phyloP scores from a whole-genome alignment of 768 basidiomycete genomes.

The Pulveroboletus sp. region DNA sequence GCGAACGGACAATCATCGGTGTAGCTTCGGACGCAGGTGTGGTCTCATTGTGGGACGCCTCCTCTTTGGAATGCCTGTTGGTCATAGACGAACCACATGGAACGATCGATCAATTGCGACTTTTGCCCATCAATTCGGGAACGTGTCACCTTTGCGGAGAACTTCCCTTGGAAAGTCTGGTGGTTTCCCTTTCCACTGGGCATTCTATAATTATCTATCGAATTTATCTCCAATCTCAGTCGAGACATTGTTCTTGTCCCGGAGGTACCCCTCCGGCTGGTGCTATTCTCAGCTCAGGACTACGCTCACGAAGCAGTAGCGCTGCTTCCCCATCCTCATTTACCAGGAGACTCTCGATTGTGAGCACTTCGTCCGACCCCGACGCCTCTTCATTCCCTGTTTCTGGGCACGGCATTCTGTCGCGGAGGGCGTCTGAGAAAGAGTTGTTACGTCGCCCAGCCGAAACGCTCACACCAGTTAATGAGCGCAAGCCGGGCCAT shows the following conservation, averaged over 20 bases:
- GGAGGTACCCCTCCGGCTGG: constrained; percentile 43
- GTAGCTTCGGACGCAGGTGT: constrained; percentile 62
- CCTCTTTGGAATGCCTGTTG: constrained; percentile 59
- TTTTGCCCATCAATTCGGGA: constrained; percentile 51
- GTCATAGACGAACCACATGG: constrained; percentile 60
- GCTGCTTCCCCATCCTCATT: constrained; percentile 44
- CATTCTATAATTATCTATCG: constrained; percentile 64
- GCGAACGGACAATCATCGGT: constrained; percentile 50
- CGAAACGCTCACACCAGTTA: constrained; percentile 40
- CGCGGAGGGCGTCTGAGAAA: constrained; percentile 70
- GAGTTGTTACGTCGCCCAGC: constrained; percentile 48
- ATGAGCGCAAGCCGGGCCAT: constrained; percentile 27
- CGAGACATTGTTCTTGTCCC: constrained; percentile 65
- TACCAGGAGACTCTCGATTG: constrained; percentile 45
- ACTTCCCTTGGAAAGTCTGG: constrained; percentile 59
- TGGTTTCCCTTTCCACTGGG: constrained; percentile 62
- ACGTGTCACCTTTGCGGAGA: constrained; percentile 72
- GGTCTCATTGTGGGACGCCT: constrained; percentile 73
- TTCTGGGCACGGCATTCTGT: constrained; percentile 75
- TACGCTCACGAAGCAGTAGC: constrained; percentile 64
- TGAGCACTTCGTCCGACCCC: constrained; percentile 31
- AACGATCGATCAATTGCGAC: constrained; percentile 52
- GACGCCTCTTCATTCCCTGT: constrained; percentile 67
- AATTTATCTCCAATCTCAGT: constrained; percentile 51
- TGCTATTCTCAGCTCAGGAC: constrained; percentile 44